phyloP scores from a whole-genome alignment of 2,329 filamentous ascomycete species.

The Sporothrix variecibatus region DNA sequence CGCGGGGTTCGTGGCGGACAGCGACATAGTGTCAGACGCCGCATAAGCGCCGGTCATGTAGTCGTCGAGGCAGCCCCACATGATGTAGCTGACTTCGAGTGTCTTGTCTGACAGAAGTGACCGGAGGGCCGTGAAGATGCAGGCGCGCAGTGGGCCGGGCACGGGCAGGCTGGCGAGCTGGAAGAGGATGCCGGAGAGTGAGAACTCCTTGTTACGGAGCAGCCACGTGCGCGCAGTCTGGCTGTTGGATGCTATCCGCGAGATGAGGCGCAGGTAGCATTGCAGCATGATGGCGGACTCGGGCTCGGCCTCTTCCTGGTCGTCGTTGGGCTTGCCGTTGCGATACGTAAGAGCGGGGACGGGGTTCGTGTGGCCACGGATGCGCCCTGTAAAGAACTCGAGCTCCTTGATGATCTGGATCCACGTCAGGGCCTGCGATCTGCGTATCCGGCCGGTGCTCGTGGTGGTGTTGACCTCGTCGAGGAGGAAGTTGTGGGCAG shows the following conservation, averaged over 20 bases:
- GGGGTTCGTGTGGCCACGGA: slow-evolving; percentile 68
- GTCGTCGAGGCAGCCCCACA: slow-evolving; percentile 80
- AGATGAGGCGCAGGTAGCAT: slow-evolving; percentile 85
- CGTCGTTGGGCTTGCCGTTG: slow-evolving; percentile 60
- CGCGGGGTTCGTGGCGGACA: slow-evolving; percentile 37
- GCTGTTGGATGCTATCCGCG: slow-evolving; percentile 78
- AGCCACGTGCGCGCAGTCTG: slow-evolving; percentile 72
- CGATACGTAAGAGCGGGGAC: slow-evolving; percentile 58
- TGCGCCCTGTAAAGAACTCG: slow-evolving; percentile 76
- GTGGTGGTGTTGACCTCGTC: slow-evolving; percentile 73
- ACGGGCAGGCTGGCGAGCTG: slow-evolving; percentile 77
- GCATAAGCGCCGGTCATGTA: slow-evolving; percentile 69
- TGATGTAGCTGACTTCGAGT: slow-evolving; percentile 63
- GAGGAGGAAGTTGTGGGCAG: slow-evolving; percentile 84
- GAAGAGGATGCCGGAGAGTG: slow-evolving; percentile 73
- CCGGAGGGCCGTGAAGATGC: slow-evolving; percentile 76
- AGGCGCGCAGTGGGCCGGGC: slow-evolving; percentile 75
- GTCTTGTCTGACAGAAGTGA: slow-evolving; percentile 76
- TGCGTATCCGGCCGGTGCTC: slow-evolving; percentile 71
- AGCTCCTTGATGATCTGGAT: slow-evolving; percentile 89
- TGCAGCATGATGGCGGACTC: slow-evolving; percentile 97
- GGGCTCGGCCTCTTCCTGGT: slow-evolving; percentile 77
- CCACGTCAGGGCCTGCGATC: slow-evolving; percentile 86
- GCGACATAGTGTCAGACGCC: slow-evolving; percentile 39
- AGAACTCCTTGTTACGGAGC: slow-evolving; percentile 60